A percentile compares a stretch with the other conserved stretches of the same genome.
phyloP scores from a whole-genome alignment of 768 basidiomycete genomes.

The Lyophyllum shimeji region DNA sequence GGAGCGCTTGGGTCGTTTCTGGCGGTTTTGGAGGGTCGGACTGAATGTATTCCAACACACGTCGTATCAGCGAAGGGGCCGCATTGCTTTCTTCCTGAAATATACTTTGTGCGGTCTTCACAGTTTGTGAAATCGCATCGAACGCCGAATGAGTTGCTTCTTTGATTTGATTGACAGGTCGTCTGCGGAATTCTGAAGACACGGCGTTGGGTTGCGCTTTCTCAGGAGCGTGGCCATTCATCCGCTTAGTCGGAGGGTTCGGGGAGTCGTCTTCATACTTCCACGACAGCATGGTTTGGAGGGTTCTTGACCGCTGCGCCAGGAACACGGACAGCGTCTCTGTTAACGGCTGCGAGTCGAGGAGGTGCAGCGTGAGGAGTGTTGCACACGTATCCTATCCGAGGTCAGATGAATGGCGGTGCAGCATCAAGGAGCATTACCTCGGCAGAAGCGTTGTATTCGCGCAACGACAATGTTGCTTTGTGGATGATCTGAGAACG shows the following conservation, averaged over 20 bases:
- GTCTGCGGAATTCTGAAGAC: slow-evolving; percentile 27
- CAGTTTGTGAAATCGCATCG: slow-evolving; percentile 56
- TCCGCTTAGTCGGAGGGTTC: slow-evolving; percentile 15
- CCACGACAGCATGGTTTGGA: slow-evolving; percentile 46
- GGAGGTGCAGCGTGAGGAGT: slow-evolving; percentile 80
- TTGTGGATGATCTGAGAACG: slow-evolving; percentile 86
- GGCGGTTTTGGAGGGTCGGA: slow-evolving; percentile 36
- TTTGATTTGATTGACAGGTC: slow-evolving; percentile 49
- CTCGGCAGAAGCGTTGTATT: slow-evolving; percentile 49
- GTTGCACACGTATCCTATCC: slow-evolving; percentile 72
- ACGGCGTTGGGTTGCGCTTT: slow-evolving; percentile 7
- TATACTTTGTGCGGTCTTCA: slow-evolving; percentile 54
- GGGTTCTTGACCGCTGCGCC: slow-evolving; percentile 62
- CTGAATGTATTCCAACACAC: slow-evolving; percentile 64
- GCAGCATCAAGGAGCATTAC: slow-evolving; percentile 32
- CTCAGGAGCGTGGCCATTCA: slow-evolving; percentile 35
- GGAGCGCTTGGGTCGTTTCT: slow-evolving; percentile 27
- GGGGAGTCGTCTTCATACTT: slow-evolving; percentile 15
- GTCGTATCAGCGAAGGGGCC: slow-evolving; percentile 48
- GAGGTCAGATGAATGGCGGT: background rate
- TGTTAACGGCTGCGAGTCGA: slow-evolving; percentile 78
- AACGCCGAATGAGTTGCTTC: slow-evolving; percentile 52
- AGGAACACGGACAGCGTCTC: slow-evolving; percentile 75
- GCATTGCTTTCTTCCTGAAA: slow-evolving; percentile 44
- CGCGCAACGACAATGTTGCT: slow-evolving; percentile 80